These are phyloP conservation scores for Betula pendula DNA, from an alignment of 306 rosid species.

Conservation along the genomic window DNA sequence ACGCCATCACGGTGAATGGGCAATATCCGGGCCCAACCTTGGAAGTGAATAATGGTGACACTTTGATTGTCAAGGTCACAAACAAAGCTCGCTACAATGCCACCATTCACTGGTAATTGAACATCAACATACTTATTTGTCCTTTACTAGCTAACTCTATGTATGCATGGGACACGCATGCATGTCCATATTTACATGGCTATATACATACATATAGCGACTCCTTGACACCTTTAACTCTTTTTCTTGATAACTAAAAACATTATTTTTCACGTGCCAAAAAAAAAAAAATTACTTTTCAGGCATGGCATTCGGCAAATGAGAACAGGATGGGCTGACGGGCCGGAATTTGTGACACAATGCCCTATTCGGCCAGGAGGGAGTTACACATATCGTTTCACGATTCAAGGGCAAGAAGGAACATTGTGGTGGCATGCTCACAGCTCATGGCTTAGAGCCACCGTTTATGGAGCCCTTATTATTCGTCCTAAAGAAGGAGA, in stretches of 20 bases:
- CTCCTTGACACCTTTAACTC: not conserved
- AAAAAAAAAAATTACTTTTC: not conserved
- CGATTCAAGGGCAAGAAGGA: conserved; percentile 83
- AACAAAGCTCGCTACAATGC: conserved; percentile 86
- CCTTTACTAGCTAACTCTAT: no score
- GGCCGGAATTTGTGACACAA: conserved; percentile 92
- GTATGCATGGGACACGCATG: conserved; percentile 27
- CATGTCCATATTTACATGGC: not conserved
- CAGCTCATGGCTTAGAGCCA: conserved; percentile 95
- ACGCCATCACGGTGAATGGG: conserved; percentile 78
- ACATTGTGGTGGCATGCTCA: conserved; percentile 99
- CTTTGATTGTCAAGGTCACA: conserved; percentile 67
- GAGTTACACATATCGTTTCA: conserved; percentile 81
- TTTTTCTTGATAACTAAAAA: not conserved
- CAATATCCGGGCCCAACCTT: conserved; percentile 90
- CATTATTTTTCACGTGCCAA: not conserved
- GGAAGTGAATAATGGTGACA: conserved; percentile 83
- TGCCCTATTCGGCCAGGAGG: conserved; percentile 91
- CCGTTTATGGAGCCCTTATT: conserved; percentile 80
- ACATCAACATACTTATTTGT: not conserved
- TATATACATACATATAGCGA: not conserved
- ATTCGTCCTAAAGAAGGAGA: conserved; percentile 74
- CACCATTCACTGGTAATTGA: conserved; percentile 78
- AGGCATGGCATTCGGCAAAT: conserved; percentile 94
- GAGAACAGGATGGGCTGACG: conserved; percentile 96